Evolutionary conservation across 306 rosid species (phyloP).

Genomic region (Sechiopsis laciniata): DNA sequence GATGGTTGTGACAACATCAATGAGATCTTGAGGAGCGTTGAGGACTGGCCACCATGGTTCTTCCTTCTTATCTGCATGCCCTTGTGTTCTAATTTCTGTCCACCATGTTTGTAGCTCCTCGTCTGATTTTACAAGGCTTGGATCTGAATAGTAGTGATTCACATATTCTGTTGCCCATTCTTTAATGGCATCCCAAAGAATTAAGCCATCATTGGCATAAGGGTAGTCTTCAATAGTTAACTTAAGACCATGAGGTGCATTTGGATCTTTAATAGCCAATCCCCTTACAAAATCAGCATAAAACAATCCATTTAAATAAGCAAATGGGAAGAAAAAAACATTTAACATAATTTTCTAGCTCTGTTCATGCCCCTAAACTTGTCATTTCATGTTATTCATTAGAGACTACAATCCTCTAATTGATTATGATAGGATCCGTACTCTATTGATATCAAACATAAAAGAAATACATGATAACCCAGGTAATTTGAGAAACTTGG

Average conservation of each 20-base stretch:
- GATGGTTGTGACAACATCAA: constrained; percentile 41
- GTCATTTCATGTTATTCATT: too few species aligned
- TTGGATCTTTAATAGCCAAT: constrained; percentile 58
- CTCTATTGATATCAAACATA: too few species aligned
- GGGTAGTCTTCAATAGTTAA: constrained; percentile 63
- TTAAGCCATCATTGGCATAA: constrained; percentile 60
- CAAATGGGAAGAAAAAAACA: too few species aligned
- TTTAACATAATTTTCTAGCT: too few species aligned
- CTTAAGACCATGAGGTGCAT: constrained; percentile 56
- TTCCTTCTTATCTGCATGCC: constrained; percentile 62
- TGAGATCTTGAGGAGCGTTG: constrained; percentile 45
- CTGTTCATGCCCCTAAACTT: too few species aligned
- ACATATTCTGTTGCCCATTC: constrained; percentile 61
- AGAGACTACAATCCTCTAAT: too few species aligned
- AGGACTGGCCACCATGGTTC: constrained; percentile 73
- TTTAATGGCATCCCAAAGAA: constrained; percentile 55
- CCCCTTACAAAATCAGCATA: constrained; percentile 32
- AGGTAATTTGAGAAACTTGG: too few species aligned
- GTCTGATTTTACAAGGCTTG: constrained; percentile 32
- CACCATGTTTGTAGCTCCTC: constrained; percentile 79
- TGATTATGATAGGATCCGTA: too few species aligned
- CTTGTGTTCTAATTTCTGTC: constrained; percentile 56
- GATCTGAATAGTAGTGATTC: constrained; percentile 39
- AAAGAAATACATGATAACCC: too few species aligned
- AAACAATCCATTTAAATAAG: too few species aligned